Evolutionary conservation across 257 asterid genomes (phyloP), one percentile per base, ranked within the genome.

Genomic region (Primulina tabacum): DNA sequence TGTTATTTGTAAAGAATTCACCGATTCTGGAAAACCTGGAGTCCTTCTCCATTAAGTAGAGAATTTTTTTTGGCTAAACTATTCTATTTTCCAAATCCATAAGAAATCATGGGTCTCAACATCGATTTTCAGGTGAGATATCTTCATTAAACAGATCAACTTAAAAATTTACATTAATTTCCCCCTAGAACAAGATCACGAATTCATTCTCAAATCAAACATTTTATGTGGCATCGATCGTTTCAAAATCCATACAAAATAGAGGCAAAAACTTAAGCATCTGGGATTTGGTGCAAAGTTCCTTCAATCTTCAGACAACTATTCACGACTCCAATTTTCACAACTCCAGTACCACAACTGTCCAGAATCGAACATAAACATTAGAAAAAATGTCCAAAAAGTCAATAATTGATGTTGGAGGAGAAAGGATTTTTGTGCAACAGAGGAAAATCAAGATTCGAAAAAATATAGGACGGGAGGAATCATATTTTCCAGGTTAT

Each of bases 321-420:
- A 33, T 18, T 17, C 47, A 68, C 33, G 66, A 47, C 4, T 35
- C 71, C 50, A 8, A 68, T 73, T 81, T 66, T 84, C 88, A 86
- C 58, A 88, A 53, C 86, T 90, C 96, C 53, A 90, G 86, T 75
- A 90, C 96, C 64, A 90, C 95, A 79, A 84, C 96, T 90, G 87
- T 72, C 68, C 60, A 52, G 59, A 24, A 59, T 8, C 8, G 66
- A 69, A 60, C 61, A 7, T 10, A 55, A 24, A 6, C 4, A 62
- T 77, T 18, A 71, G 64, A 35, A 63, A 34, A 64, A 40, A 16
- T 28, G 30, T 28, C 30, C 30, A 2, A 28, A 28, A 28, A 28
- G 30, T 28, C 2, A 28, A 2, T 28, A 28, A 28, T 28, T 3
- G 30, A 28, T 28, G 30, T 28, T 4, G 30, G 30, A 28, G 30